These are phyloP conservation scores for Colletotrichum sp. DNA, from an alignment of 2,329 filamentous ascomycete genomes.

Conservation along the genomic window DNA sequence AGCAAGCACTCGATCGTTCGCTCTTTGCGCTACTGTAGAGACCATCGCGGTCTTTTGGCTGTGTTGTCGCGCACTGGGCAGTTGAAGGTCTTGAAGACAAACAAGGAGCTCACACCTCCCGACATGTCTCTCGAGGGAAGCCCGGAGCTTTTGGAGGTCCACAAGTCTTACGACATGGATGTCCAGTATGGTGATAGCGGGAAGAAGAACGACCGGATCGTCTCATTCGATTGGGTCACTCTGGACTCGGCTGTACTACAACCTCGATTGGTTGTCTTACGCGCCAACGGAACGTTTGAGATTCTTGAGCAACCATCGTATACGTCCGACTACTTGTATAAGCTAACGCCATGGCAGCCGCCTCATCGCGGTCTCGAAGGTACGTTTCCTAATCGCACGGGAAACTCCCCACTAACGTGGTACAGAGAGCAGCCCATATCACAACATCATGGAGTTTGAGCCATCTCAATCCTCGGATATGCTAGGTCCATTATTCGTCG, in stretches of 20 bases:
- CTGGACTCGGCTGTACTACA: constrained; percentile 59
- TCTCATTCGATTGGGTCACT: constrained; percentile 73
- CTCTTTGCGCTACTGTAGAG: constrained; percentile 67
- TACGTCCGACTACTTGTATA: constrained; percentile 62
- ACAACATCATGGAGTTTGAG: constrained; percentile 64
- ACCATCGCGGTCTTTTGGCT: constrained; percentile 65
- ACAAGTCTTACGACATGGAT: constrained; percentile 67
- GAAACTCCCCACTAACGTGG: constrained; percentile 27
- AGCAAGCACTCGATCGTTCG: constrained; percentile 66
- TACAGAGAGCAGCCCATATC: constrained; percentile 56
- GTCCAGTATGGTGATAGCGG: constrained; percentile 58
- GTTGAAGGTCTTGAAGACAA: constrained; percentile 65
- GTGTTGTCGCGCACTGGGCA: constrained; percentile 68
- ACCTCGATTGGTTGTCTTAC: constrained; percentile 63
- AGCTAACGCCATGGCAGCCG: constrained; percentile 65
- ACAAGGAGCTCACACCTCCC: constrained; percentile 54
- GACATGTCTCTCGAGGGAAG: constrained; percentile 48
- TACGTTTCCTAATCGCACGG: constrained; percentile 28
- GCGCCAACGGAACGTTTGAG: constrained; percentile 65
- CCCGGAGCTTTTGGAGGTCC: constrained; percentile 64
- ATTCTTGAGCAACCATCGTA: constrained; percentile 66
- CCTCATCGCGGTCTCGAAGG: constrained; percentile 63
- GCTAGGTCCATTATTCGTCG: constrained; percentile 58
- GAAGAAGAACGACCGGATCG: constrained; percentile 63
- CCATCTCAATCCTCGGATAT: constrained; percentile 56